Base-by-base conservation (phyloP, 225 moss, liverwort and hornwort genomes). In the Marchantia paleacea region DNA sequence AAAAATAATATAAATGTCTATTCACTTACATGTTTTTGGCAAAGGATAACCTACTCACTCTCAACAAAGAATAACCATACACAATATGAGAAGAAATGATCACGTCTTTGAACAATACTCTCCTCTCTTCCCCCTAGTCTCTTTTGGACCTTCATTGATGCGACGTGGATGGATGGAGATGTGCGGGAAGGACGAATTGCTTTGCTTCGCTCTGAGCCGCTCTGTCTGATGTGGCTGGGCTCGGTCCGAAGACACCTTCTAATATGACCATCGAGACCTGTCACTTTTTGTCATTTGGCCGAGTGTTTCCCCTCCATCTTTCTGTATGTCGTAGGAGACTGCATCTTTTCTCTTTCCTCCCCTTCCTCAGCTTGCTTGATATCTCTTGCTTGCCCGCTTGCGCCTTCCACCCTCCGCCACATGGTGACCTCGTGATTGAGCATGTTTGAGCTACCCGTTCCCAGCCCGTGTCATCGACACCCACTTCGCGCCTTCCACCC, bases 331-430 rank as follows among this genome's bases (percentile, higher is more conserved):
- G 4, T 6, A 2, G 29, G 29, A 13, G 69, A 69, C 31, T 69
- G 69, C 69, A 12, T 69, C 69, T 48, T 0, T 50, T 51, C 12
- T 49, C 49, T 51, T 22, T 13, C 48, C 14, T 70, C 14, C 69
- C 16, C 65, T 7, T 68, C 39, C 50, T 47, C 30, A 31, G 69
- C 31, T 70, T 13, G 30, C 9, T 47, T 70, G 29, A 16, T 31
- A 31, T 70, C 14, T 70, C 31, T 39, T n/a, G n/a, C n/a, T n/a
- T n/a, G n/a, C n/a, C n/a, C 2, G 69, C 31, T 70, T 28, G 31
- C 47, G 30, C 69, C 71, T 71, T 49, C 71, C 71, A 48, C 30
- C 19, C 71, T 18, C 49, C 47, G 39, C 71, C 71, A 71, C 71
- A 48, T 71, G 71, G 20, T 47, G 16, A n/a, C 22, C 10, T 71